Evolutionary conservation across 495 filamentous ascomycete species (phyloP), one percentile per base, ranked within the genome.

Genomic region (Tuber umbilicatum): DNA sequence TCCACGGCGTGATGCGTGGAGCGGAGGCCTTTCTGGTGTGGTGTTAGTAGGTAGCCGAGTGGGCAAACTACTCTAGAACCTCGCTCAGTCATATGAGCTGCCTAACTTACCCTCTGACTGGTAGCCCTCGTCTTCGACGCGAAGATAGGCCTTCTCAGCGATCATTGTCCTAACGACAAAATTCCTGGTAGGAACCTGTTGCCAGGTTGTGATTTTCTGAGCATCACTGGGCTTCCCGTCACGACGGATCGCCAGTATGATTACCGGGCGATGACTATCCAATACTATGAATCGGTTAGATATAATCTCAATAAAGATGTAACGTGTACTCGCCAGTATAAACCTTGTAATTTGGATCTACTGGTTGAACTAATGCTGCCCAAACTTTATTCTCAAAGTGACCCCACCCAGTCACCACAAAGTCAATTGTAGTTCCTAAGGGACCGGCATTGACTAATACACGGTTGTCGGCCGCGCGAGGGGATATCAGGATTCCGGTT

Each of bases 401-500:
- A 12, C 88, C 92, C 21, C 90, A 89, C 31, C 91, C 92, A 5
- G 90, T 91, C 21, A 97, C 89, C 82, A 93, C 87, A 92, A 94
- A 99, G 69, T 82, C 89, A 81, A 94, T 86, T 83, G 90, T 94
- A 80, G 87, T 88, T 40, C 94, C 93, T 73, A 97, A 86, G 47
- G 94, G 93, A 73, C 95, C 96, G 43, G 94, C 90, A 80, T 91
- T 94, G 23, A 92, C 86, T 39, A 97, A 84, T 40, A 95, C 90
- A 71, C 85, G 85, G 60, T 85, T 83, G 0, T 89, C 88, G 43
- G 89, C 91, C 0, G 91, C 90, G 21, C 91, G 88, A 3, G 92
- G 89, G 10, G 89, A 90, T 80, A 99, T 98, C 73, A 97, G 87
- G 79, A 99, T 94, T 82, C 89, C 94, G 84, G 96, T 97, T 70